Conservation (phyloP, 495 filamentous ascomycete genomes). For the Thermochaetoides thermophila region DNA sequence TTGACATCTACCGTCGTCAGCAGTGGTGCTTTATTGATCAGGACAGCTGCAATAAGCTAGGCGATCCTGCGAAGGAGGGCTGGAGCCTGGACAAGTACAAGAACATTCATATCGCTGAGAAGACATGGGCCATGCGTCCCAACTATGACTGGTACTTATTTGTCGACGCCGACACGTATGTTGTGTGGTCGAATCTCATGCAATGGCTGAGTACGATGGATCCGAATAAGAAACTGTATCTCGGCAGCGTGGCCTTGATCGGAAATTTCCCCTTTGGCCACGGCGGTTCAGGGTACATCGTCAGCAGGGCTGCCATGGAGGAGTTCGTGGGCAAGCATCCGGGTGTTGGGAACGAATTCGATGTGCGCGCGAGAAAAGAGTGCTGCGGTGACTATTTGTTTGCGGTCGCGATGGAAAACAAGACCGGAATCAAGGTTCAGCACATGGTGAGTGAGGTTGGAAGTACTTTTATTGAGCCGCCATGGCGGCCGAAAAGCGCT, state of each 20-base stretch:
- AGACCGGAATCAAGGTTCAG: slow-evolving; percentile 15
- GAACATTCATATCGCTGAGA: slow-evolving; percentile 31
- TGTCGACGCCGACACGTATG: slow-evolving; percentile 54
- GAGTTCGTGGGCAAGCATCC: slow-evolving; percentile 25
- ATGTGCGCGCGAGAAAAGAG: slow-evolving; percentile 36
- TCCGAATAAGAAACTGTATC: slow-evolving; percentile 34
- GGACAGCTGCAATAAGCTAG: slow-evolving; percentile 24
- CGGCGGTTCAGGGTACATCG: slow-evolving; percentile 51
- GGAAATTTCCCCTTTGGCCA: slow-evolving; percentile 45
- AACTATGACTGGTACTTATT: slow-evolving; percentile 53
- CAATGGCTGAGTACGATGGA: slow-evolving; percentile 41
- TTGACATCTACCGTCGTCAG: slow-evolving; percentile 39
- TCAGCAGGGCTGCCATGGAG: slow-evolving; percentile 42
- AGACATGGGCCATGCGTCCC: slow-evolving; percentile 26
- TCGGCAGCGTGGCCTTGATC: slow-evolving; percentile 44
- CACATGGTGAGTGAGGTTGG: slow-evolving; percentile 19
- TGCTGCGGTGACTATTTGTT: slow-evolving; percentile 61
- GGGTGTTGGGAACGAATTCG: slow-evolving; percentile 32
- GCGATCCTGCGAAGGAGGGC: slow-evolving; percentile 24
- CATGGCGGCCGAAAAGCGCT: too few relatives aligned
- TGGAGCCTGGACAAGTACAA: slow-evolving; percentile 37
- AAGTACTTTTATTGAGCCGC: neutral
- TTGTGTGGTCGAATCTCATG: slow-evolving; percentile 46
- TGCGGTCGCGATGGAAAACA: slow-evolving; percentile 40
- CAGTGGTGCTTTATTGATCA: slow-evolving; percentile 27